phyloP scores from a whole-genome alignment of 1,284 basidiomycete genomes.

The Sporisorium iseilematis-ciliati region DNA sequence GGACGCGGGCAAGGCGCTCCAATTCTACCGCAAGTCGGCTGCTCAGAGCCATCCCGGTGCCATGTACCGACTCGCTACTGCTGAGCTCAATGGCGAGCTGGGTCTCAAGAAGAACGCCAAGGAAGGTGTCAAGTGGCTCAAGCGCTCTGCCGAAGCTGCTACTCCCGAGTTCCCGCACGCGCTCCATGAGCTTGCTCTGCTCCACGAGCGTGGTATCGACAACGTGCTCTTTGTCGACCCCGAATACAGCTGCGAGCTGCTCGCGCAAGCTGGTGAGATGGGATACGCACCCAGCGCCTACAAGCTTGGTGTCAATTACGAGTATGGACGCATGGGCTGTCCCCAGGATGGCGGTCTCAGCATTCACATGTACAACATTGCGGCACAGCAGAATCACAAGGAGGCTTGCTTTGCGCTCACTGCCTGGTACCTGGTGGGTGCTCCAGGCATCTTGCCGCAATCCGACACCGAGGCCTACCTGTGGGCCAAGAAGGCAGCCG shows the following conservation, averaged over 20 bases:
- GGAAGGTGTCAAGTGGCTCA: conserved; percentile 98
- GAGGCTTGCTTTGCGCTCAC: conserved; percentile 98
- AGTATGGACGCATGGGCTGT: conserved; percentile 98
- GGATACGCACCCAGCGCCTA: conserved; percentile 97
- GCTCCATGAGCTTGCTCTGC: conserved; percentile 90
- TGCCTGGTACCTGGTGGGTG: conserved; percentile 98
- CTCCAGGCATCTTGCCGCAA: conserved; percentile 94
- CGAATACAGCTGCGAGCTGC: conserved; percentile 92
- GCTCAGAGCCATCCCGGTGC: conserved; percentile 91
- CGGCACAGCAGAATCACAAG: conserved; percentile 91
- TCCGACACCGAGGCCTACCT: conserved; percentile 95
- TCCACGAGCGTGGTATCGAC: conserved; percentile 94
- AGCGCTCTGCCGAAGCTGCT: conserved; percentile 84
- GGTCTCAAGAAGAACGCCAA: conserved; percentile 86
- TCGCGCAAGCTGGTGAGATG: conserved; percentile 93
- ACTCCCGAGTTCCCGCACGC: conserved; percentile 94
- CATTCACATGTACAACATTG: conserved; percentile 89
- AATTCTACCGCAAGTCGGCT: conserved; percentile 91
- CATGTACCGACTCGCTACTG: conserved; percentile 95
- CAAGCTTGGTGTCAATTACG: conserved; percentile 96
- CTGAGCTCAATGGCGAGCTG: conserved; percentile 95
- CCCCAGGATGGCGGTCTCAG: conserved; percentile 96
- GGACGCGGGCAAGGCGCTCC: conserved; percentile 89
- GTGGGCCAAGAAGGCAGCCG: conserved; percentile 69
- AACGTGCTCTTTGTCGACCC: conserved; percentile 96